Evolutionary conservation across 2,329 filamentous ascomycete species (phyloP).

Genomic region (Exophiala calicioides): DNA sequence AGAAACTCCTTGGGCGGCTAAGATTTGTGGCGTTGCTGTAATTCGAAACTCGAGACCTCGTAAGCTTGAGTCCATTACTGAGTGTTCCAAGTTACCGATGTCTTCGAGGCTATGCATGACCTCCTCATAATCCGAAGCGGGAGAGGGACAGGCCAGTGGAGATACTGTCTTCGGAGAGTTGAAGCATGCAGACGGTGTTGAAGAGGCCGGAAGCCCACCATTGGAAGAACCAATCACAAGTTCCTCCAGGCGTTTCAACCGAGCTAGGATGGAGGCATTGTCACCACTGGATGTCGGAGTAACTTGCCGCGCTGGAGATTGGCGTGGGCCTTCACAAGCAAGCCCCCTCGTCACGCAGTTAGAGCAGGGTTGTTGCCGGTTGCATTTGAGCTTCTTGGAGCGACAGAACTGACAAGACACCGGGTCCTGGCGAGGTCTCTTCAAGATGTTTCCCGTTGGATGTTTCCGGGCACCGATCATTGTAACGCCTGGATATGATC

Average conservation of each 20-base stretch:
- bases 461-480: neutral
- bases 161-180: neutral
- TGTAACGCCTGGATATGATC: too few species aligned
- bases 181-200: neutral
- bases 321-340: slow-evolving; percentile 29
- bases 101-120: slow-evolving; percentile 19
- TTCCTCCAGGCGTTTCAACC: slow-evolving; percentile 28
- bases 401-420: slow-evolving; percentile 45
- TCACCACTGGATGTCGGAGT: slow-evolving; percentile 1
- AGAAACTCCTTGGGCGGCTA: slow-evolving; percentile 2
- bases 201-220: neutral
- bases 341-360: slow-evolving; percentile 44
- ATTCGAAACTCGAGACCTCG: slow-evolving; percentile 14
- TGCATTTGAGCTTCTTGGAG: slow-evolving; percentile 55
- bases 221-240: slow-evolving; percentile 20
- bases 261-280: slow-evolving; percentile 23
- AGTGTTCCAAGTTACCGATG: slow-evolving; percentile 4
- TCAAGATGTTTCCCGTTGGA: slow-evolving; percentile 17
- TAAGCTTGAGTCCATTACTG: slow-evolving; percentile 1
- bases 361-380: slow-evolving; percentile 53
- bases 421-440: slow-evolving; percentile 38
- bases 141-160: slow-evolving; percentile 14
- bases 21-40: slow-evolving; percentile 9
- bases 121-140: slow-evolving; percentile 23
- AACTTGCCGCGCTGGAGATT: neutral